Evolutionary conservation across 495 filamentous ascomycete genomes (phyloP), one percentile per base, ranked within the genome.

Genomic region (Penicillium salamii): DNA sequence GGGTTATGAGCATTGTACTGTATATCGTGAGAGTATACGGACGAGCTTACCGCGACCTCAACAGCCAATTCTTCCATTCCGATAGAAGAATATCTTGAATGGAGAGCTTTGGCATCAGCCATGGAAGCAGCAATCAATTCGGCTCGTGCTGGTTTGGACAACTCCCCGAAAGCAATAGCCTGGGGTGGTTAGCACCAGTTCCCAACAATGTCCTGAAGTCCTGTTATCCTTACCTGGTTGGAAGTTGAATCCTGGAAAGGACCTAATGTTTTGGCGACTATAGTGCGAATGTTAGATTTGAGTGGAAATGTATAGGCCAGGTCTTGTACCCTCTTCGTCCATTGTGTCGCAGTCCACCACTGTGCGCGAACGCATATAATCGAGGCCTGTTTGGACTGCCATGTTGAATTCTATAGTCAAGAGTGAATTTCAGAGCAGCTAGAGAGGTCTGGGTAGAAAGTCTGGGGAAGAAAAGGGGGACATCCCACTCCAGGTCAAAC

Each of bases 201-300:
- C 11, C n/a, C 13, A 1, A 26, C 12, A 7, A 23, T 1, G 34
- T 24, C 12, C 23, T 5, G 12, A 26, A 1, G 34, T 24, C 12
- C 23, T 5, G 12, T 20, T 15, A 2, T 1, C 14, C 58, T 40
- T 61, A 82, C 81, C 65, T 85, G 82, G 49, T 85, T 86, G 3
- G 82, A 85, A n/a, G 83, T 86, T 55, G 79, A 85, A 51, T 86
- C 81, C 15, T 74, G 69, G 53, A 86, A 87, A 0, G 79, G 81
- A 11, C 81, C 83, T 0, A 82, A 58, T 13, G 71, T 59, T 53
- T 67, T 71, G n/a, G 79, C 75, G 5, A 84, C 81, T 81, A 35
- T 11, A 35, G n/a, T 37, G 6, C 26, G 8, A 32, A 46, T 32
- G 38, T 12, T 37, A 42, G 24, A 5, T 26, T 11, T 8, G 14